Evolutionary conservation across 305 asterid species (phyloP).

Genomic region (Plantago coronopus): DNA sequence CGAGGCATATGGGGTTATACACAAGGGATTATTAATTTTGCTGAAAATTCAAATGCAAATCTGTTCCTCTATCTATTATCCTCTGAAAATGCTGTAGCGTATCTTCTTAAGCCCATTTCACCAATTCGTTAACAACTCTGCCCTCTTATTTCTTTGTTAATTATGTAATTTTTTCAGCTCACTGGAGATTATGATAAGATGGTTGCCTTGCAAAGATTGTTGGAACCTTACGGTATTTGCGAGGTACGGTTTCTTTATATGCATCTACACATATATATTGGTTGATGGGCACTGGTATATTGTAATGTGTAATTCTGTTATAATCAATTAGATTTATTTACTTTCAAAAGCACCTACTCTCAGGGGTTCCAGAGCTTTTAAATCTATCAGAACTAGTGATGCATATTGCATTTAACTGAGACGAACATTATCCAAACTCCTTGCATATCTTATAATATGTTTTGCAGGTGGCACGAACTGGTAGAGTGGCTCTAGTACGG

Average conservation of each 20-base stretch:
- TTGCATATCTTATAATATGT: background rate
- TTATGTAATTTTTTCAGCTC: slow-evolving; percentile 45
- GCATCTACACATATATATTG: background rate
- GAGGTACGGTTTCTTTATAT: slow-evolving; percentile 43
- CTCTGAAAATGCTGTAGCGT: background rate
- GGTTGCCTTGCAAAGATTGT: slow-evolving; percentile 86
- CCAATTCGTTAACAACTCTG: background rate
- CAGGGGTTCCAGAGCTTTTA: too few relatives aligned
- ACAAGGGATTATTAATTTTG: background rate
- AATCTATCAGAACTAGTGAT: background rate
- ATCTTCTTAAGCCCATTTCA: background rate
- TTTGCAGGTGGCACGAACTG: slow-evolving; percentile 84
- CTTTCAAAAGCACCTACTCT: too few relatives aligned
- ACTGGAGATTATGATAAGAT: slow-evolving; percentile 89
- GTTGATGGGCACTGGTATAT: background rate
- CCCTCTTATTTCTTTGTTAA: slow-evolving; percentile 8
- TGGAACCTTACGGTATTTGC: slow-evolving; percentile 94
- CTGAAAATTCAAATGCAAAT: too few relatives aligned
- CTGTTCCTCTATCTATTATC: too few relatives aligned
- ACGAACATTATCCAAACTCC: background rate
- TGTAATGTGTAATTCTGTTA: too few relatives aligned
- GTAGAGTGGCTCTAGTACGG: slow-evolving; percentile 70
- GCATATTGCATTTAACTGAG: background rate
- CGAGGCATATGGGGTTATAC: background rate
- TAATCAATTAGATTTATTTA: too few relatives aligned